Conservation (phyloP, 106 monocot species). For the Dendrobium chrysotoxum region DNA sequence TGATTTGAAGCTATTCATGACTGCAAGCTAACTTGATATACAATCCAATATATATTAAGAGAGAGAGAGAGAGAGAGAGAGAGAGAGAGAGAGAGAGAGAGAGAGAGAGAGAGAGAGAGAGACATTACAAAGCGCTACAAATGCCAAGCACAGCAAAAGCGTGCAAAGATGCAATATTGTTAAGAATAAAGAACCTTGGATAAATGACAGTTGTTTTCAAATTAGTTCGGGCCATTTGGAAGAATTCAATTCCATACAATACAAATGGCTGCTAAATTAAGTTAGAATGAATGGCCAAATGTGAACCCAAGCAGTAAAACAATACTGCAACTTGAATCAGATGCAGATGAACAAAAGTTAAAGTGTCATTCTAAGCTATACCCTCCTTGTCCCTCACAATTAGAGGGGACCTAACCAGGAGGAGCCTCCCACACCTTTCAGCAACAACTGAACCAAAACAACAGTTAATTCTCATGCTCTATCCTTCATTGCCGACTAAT, state of each 20-base stretch:
- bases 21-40: too few relatives aligned
- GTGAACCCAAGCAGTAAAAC: background rate
- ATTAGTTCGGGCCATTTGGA: background rate
- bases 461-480: background rate
- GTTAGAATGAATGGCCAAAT: constrained; percentile 8
- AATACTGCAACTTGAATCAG: constrained; percentile 6
- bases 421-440: too few relatives aligned
- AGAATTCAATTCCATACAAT: constrained; percentile 1
- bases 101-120: too few relatives aligned
- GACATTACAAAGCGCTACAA: too few relatives aligned
- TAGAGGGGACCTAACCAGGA: background rate
- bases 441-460: too few relatives aligned
- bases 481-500: constrained; percentile 5
- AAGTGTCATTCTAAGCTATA: background rate
- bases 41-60: too few relatives aligned
- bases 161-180: background rate
- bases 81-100: too few relatives aligned
- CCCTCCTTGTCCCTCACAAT: too few relatives aligned
- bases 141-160: too few relatives aligned
- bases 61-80: too few relatives aligned
- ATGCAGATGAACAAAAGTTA: constrained; percentile 9
- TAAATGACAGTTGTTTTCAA: background rate
- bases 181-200: background rate
- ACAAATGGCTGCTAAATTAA: constrained; percentile 4
- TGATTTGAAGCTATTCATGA: too few relatives aligned